Conservation (phyloP, 306 rosid genomes). For the Ziziphus jujuba region DNA sequence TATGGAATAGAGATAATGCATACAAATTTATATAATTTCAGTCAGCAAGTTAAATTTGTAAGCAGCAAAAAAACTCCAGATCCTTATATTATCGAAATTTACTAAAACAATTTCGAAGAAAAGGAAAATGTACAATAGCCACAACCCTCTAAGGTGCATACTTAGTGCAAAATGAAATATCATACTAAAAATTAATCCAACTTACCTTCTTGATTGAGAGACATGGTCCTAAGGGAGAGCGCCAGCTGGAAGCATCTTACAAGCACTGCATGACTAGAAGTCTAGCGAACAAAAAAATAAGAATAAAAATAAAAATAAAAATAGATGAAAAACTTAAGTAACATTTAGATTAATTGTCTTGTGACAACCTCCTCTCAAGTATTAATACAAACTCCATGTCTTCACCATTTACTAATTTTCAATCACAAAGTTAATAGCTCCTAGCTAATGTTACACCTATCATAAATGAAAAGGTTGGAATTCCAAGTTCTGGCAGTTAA, state of each 20-base stretch:
- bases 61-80: too few species aligned
- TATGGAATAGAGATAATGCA: too few species aligned
- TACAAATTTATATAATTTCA: too few species aligned
- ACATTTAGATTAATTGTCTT: neutral
- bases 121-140: neutral
- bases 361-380: neutral
- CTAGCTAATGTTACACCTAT: neutral
- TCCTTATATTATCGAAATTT: too few species aligned
- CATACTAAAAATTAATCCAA: neutral
- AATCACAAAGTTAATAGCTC: neutral
- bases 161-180: neutral
- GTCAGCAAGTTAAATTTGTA: too few species aligned
- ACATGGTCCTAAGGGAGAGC: conserved; percentile 65
- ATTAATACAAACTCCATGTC: neutral
- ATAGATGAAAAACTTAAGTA: neutral
- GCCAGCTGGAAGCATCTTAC: conserved; percentile 94
- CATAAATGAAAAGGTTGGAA: neutral
- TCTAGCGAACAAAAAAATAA: conserved; percentile 45
- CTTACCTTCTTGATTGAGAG: conserved; percentile 73
- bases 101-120: too few species aligned
- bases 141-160: neutral
- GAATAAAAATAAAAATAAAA: conserved; percentile 18
- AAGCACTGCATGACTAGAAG: conserved; percentile 68
- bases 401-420: neutral
- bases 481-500: conserved; percentile 1